Evolutionary conservation across 371 early-diverging fungal genomes (phyloP).

Genomic region (Mucor ambiguus): DNA sequence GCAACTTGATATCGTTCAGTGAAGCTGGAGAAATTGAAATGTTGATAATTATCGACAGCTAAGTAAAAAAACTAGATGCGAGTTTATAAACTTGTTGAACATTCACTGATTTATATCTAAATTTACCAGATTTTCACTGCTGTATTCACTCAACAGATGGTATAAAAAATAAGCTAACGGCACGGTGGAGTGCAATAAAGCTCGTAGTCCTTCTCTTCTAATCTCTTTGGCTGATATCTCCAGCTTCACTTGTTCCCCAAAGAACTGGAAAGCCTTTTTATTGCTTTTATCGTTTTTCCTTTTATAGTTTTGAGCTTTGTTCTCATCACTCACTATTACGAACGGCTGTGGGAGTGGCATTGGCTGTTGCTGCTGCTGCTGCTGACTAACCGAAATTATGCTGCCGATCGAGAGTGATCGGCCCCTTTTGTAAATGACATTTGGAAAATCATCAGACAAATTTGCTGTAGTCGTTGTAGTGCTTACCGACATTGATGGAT

Average conservation of each 20-base stretch:
- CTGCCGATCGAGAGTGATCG: constrained; percentile 23
- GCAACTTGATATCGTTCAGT: constrained; percentile 38
- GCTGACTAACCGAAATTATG: constrained; percentile 5
- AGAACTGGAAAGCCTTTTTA: constrained; percentile 42
- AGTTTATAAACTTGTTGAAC: not conserved
- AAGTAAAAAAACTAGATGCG: constrained; percentile 45
- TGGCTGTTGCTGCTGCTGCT: not conserved
- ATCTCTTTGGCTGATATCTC: constrained; percentile 49
- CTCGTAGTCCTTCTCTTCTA: constrained; percentile 39
- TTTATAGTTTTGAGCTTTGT: constrained; percentile 4
- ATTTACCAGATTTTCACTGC: constrained; percentile 49
- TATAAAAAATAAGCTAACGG: constrained; percentile 54
- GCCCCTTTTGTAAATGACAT: constrained; percentile 4
- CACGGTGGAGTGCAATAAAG: constrained; percentile 39
- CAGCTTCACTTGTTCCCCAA: constrained; percentile 36
- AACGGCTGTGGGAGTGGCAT: not conserved
- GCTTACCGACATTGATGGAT: not conserved
- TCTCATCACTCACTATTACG: not conserved
- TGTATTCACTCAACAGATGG: constrained; percentile 47
- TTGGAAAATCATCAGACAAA: not conserved
- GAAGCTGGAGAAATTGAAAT: constrained; percentile 26
- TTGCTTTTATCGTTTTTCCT: constrained; percentile 22
- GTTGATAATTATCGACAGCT: constrained; percentile 53
- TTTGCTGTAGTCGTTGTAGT: not conserved
- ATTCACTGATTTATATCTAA: not conserved